Conservation (phyloP, 148 eudicot species). For the Nyssa sinensis region DNA sequence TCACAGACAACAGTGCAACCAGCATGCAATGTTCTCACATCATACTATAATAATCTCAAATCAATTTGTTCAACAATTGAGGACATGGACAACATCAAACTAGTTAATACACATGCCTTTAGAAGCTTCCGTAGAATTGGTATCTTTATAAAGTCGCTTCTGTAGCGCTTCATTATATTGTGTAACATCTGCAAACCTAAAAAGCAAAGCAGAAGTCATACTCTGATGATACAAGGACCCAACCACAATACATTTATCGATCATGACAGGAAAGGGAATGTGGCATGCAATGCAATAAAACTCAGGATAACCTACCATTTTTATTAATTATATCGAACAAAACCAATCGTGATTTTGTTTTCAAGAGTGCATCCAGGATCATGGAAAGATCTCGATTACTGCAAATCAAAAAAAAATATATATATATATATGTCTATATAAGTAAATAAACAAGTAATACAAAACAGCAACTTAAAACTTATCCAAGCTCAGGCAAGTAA, state of each 20-base stretch:
- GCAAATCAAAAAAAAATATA: conserved; percentile 25
- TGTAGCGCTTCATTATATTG: conserved; percentile 80
- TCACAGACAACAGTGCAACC: not conserved
- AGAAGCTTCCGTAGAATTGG: conserved; percentile 95
- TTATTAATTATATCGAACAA: conserved; percentile 79
- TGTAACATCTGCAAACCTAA: conserved; percentile 96
- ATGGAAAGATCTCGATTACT: conserved; percentile 95
- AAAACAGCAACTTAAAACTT: conserved; percentile 6
- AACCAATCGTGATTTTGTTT: conserved; percentile 81
- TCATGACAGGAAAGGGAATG: too few relatives aligned
- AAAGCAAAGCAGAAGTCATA: conserved; percentile 14
- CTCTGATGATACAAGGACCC: not conserved
- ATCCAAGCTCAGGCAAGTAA: conserved; percentile 1
- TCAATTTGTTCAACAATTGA: not conserved
- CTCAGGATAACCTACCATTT: conserved; percentile 59
- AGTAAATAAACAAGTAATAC: conserved; percentile 3
- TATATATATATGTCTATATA: not conserved
- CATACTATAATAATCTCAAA: conserved; percentile 1
- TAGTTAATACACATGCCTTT: conserved; percentile 42
- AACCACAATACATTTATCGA: not conserved
- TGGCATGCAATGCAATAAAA: too few relatives aligned
- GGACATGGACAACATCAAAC: not conserved
- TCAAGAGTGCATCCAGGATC: conserved; percentile 91
- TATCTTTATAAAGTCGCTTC: conserved; percentile 70
- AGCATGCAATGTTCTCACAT: not conserved